These are phyloP conservation scores for Xylogone sp. DNA, from an alignment of 2,329 filamentous ascomycete genomes.

Conservation along the genomic window DNA sequence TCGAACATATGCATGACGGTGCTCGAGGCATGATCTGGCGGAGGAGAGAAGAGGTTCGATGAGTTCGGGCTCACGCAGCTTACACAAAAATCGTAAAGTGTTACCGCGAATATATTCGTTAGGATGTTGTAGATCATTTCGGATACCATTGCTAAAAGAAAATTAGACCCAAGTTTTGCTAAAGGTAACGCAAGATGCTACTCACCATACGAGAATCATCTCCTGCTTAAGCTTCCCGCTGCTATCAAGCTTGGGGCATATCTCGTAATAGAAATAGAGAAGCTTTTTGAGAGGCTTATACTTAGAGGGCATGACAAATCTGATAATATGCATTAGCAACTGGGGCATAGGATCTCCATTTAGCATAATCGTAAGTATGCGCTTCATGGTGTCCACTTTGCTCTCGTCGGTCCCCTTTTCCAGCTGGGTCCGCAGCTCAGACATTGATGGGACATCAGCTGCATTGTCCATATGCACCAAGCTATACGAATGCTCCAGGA, in stretches of 20 bases:
- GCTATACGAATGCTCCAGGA: slow-evolving; percentile 93
- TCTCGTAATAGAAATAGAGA: slow-evolving; percentile 98
- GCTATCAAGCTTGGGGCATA: slow-evolving; percentile 91
- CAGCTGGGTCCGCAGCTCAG: slow-evolving; percentile 87
- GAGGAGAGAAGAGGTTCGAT: slow-evolving; percentile 95
- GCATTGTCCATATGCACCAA: slow-evolving; percentile 97
- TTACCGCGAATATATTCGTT: slow-evolving; percentile 99
- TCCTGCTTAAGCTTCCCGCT: slow-evolving; percentile 97
- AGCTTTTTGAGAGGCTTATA: slow-evolving; percentile 96
- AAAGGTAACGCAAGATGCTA: slow-evolving; percentile 6
- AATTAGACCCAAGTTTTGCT: slow-evolving; percentile 1
- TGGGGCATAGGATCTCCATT: slow-evolving; percentile 96
- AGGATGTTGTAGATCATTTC: slow-evolving; percentile 93
- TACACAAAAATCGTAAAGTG: slow-evolving; percentile 96
- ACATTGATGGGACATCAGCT: slow-evolving; percentile 83
- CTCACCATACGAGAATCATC: slow-evolving; percentile 97
- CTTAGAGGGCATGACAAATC: slow-evolving; percentile 99
- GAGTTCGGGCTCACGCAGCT: slow-evolving; percentile 90
- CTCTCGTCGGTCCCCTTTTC: slow-evolving; percentile 92
- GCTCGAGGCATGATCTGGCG: slow-evolving; percentile 86
- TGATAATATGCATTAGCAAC: slow-evolving; percentile 98
- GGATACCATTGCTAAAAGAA: slow-evolving; percentile 79
- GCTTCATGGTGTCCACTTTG: slow-evolving; percentile 95
- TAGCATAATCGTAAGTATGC: slow-evolving; percentile 93
- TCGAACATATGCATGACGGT: slow-evolving; percentile 94